Percentiles rank a stretch among this genome's conserved stretches.
These are phyloP conservation scores for Penicillium silybi DNA, from an alignment of 495 filamentous ascomycete species.

Conservation along the genomic window DNA sequence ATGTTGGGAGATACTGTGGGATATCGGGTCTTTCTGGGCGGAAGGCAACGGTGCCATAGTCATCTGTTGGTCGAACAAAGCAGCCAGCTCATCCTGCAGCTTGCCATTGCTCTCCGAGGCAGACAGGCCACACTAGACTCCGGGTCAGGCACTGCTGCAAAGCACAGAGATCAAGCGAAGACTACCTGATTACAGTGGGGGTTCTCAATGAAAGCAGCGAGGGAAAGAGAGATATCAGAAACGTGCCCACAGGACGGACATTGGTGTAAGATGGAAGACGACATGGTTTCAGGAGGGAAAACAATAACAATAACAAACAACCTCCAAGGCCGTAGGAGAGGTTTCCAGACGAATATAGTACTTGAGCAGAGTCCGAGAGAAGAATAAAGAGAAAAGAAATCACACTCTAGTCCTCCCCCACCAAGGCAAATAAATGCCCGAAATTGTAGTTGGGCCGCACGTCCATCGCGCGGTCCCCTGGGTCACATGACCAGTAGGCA, in stretches of 20 bases:
- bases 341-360: background rate
- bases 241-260: conserved; percentile 37
- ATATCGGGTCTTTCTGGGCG: conserved; percentile 33
- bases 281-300: conserved; percentile 22
- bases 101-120: conserved; percentile 45
- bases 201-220: conserved; percentile 31
- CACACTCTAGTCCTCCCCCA: background rate
- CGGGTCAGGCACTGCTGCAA: conserved; percentile 11
- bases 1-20: conserved; percentile 69
- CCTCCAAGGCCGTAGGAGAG: background rate
- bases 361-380: background rate
- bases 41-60: conserved; percentile 24
- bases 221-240: conserved; percentile 30
- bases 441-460: conserved; percentile 10
- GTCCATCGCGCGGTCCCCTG: background rate
- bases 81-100: conserved; percentile 60
- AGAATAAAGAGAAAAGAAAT: conserved; percentile 6
- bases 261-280: conserved; percentile 32
- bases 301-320: background rate
- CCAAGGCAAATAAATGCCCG: conserved; percentile 5
- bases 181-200: conserved; percentile 38
- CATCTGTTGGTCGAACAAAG: conserved; percentile 64
- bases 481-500: conserved; percentile 10
- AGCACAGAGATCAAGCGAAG: background rate
- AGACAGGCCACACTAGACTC: conserved; percentile 34